Evolutionary conservation across 768 basidiomycete genomes (phyloP).

Genomic region (Hirschioporus abietinus): DNA sequence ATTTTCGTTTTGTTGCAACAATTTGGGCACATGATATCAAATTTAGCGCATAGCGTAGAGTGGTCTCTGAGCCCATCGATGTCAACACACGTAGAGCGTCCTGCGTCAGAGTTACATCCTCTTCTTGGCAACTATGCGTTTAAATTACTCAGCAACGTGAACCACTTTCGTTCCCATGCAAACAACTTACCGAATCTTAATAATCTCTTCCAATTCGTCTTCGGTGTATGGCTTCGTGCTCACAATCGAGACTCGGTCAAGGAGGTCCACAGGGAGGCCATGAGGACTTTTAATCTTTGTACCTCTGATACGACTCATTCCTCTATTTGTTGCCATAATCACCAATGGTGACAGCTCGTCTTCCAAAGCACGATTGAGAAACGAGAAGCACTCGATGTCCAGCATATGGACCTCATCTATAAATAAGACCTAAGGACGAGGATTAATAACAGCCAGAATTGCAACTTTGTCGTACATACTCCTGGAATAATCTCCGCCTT

Average conservation of each 20-base stretch:
- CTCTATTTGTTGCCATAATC: constrained; percentile 97
- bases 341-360: constrained; percentile 91
- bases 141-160: not conserved
- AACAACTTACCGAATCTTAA: constrained; percentile 72
- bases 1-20: constrained; percentile 77
- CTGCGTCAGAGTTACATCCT: constrained; percentile 79
- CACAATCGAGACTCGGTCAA: constrained; percentile 95
- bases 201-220: constrained; percentile 86
- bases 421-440: constrained; percentile 74
- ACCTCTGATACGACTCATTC: constrained; percentile 90
- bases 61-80: constrained; percentile 84
- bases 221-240: constrained; percentile 81
- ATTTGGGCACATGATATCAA: constrained; percentile 91
- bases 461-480: constrained; percentile 39
- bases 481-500: constrained; percentile 98
- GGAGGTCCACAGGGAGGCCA: constrained; percentile 88
- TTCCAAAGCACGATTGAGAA: constrained; percentile 94
- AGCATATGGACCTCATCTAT: constrained; percentile 99
- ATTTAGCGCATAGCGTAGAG: constrained; percentile 90
- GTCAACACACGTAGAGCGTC: constrained; percentile 79
- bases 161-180: not conserved
- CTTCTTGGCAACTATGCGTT: constrained; percentile 76
- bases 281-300: constrained; percentile 94
- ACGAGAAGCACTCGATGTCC: constrained; percentile 99
- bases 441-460: not conserved